Percentiles rank a stretch among this genome's conserved stretches.
phyloP scores from a whole-genome alignment of 2,329 filamentous ascomycete species.

The Venturia asperata region DNA sequence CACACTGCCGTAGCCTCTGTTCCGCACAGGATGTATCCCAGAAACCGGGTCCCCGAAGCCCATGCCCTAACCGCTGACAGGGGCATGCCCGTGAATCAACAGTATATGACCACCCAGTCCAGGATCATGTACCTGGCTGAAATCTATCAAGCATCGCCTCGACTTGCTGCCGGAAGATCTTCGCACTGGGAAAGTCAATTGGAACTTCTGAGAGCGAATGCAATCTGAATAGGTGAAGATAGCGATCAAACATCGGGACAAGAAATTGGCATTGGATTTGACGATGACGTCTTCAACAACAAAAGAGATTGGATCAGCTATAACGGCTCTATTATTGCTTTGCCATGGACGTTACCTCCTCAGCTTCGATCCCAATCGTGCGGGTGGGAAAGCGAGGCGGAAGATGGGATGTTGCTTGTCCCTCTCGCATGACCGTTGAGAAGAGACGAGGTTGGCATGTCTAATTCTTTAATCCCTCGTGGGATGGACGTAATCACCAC shows the following conservation, averaged over 20 bases:
- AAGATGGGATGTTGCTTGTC: constrained; percentile 7
- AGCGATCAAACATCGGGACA: background rate
- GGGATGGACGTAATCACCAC: constrained; percentile 3
- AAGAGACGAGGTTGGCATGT: background rate
- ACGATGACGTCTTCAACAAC: background rate
- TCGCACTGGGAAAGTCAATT: background rate
- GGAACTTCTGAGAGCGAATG: background rate
- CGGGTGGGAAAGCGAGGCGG: constrained; percentile 6
- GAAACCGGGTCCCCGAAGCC: constrained; percentile 10
- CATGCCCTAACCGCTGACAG: background rate
- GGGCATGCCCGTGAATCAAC: background rate
- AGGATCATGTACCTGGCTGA: background rate
- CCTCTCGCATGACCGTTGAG: background rate
- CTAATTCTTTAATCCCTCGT: background rate
- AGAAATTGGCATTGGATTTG: background rate
- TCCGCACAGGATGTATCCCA: constrained; percentile 1
- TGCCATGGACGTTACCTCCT: background rate
- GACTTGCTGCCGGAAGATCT: constrained; percentile 8
- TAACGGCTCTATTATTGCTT: background rate
- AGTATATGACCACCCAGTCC: background rate
- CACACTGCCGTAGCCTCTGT: background rate
- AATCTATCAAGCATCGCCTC: constrained; percentile 8
- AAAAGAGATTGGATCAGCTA: background rate
- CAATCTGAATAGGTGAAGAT: background rate
- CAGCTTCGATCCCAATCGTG: background rate